Evolutionary conservation across 768 basidiomycete genomes (phyloP).

Genomic region (Asterophora parasitica): DNA sequence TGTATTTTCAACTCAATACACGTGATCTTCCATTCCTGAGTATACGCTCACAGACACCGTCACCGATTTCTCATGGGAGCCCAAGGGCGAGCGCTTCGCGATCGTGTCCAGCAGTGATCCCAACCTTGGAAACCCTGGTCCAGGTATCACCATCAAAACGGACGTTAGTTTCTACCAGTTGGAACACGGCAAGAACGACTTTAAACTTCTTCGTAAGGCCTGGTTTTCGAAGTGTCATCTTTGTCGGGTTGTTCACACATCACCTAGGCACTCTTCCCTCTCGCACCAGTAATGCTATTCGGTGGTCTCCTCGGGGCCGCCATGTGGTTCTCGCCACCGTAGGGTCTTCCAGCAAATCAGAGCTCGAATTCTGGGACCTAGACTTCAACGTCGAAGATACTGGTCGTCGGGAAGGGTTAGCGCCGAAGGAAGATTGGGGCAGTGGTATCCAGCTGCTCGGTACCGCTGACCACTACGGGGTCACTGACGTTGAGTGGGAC

Average conservation of each 20-base stretch:
- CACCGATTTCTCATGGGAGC: slow-evolving; percentile 97
- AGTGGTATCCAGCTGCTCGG: slow-evolving; percentile 81
- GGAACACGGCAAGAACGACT: slow-evolving; percentile 90
- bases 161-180: slow-evolving; percentile 95
- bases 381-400: slow-evolving; percentile 75
- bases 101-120: slow-evolving; percentile 94
- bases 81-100: slow-evolving; percentile 94
- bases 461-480: slow-evolving; percentile 90
- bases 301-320: slow-evolving; percentile 95
- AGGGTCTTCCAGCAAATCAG: slow-evolving; percentile 91
- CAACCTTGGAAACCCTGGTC: slow-evolving; percentile 84
- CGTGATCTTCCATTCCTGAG: slow-evolving; percentile 9
- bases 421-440: slow-evolving; percentile 72
- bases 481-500: slow-evolving; percentile 99
- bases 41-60: slow-evolving; percentile 64
- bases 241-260: slow-evolving; percentile 8
- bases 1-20: background rate
- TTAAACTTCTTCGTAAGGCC: slow-evolving; percentile 75
- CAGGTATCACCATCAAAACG: slow-evolving; percentile 93
- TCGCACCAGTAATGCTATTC: slow-evolving; percentile 88
- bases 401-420: slow-evolving; percentile 45
- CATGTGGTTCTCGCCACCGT: slow-evolving; percentile 96
- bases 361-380: slow-evolving; percentile 98
- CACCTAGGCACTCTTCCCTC: slow-evolving; percentile 64
- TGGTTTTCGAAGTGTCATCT: background rate